Evolutionary conservation across 495 filamentous ascomycete species (phyloP), one percentile per base, ranked within the genome.

Genomic region (Penicillium roqueforti): DNA sequence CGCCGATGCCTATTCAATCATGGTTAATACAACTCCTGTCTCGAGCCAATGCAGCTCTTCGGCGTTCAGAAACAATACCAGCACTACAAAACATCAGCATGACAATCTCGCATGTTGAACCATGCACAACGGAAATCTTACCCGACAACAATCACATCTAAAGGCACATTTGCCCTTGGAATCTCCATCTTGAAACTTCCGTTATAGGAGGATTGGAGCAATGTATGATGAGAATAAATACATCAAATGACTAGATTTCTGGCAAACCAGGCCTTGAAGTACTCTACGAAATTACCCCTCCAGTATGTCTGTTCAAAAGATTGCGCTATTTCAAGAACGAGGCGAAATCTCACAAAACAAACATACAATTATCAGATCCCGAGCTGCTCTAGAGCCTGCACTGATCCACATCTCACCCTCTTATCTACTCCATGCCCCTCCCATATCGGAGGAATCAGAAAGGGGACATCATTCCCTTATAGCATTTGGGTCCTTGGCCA

Each of bases 1-100:
- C 86, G 20, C 83, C 81, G 43, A 89, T 80, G 8, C 86, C 86
- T 57, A 72, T 45, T 14, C 29, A 20, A 37, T 46, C 16, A 22
- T 26, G 36, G 26, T 55, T 32, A 52, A 39, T 28, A 10, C 8
- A 43, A 23, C 20, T 23, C n/a, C 39, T 7, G 8, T 41, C 9
- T 14, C n/a, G 6, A 25, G 29, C 14, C 9, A 16, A 31, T 7
- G 3, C 2, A 28, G n/a, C 28, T 9, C 4, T 11, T 9, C 3
- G 22, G 22, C 28, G 28, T 11, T 31, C 28, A 31, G 28, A 0
- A 31, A 31, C 8, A 41, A 65, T 74, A 74, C 71, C 71, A 18
- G 69, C 71, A 26, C 71, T 74, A 38, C 28, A 2, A 10, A 38
- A 46, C 0, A 59, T 66, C 50, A 66, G 57, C 43, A 56, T 31